Evolutionary conservation across 306 rosid genomes (phyloP).

Genomic region (Prunus davidiana): DNA sequence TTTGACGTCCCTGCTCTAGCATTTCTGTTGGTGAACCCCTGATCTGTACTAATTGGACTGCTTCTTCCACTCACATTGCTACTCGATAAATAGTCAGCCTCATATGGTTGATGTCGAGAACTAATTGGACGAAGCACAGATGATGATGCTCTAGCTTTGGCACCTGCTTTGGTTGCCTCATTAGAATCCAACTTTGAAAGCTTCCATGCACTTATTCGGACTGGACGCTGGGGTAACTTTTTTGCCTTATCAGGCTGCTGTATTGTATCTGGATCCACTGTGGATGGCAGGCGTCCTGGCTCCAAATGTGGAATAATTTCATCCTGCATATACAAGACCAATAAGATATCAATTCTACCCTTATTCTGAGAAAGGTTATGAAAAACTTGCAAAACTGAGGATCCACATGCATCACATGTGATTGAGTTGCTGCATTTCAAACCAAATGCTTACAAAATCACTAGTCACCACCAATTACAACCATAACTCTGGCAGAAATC

Average conservation of each 20-base stretch:
- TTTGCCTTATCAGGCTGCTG: constrained; percentile 56
- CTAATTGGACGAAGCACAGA: constrained; percentile 73
- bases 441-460: background rate
- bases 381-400: background rate
- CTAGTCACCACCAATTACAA: background rate
- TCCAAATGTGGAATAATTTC: constrained; percentile 86
- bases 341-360: constrained; percentile 9
- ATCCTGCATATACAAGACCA: constrained; percentile 47
- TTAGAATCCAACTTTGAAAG: constrained; percentile 78
- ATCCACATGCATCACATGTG: background rate
- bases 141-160: constrained; percentile 89
- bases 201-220: constrained; percentile 81
- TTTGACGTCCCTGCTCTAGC: constrained; percentile 55
- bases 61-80: constrained; percentile 77
- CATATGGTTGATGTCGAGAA: constrained; percentile 52
- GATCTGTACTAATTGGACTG: constrained; percentile 63
- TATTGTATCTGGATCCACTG: constrained; percentile 78
- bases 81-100: constrained; percentile 57
- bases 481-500: background rate
- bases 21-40: constrained; percentile 49
- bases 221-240: constrained; percentile 49
- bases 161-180: constrained; percentile 71
- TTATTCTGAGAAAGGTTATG: background rate
- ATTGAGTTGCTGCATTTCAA: background rate
- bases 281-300: constrained; percentile 78